Conservation (phyloP, 2,329 filamentous ascomycete species). For the Microdochium bolleyi region DNA sequence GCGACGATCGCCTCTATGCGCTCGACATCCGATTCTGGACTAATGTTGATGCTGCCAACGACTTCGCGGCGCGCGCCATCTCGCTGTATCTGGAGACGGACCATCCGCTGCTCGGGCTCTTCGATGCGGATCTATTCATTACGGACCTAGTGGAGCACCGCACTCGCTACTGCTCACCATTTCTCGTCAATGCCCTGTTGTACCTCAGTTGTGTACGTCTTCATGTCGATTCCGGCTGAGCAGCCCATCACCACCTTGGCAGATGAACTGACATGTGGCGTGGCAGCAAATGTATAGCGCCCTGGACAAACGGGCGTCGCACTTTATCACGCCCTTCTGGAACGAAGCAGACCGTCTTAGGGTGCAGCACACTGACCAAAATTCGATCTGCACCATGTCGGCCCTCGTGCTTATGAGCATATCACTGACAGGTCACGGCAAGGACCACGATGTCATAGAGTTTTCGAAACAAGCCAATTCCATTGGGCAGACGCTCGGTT, state of each 20-base stretch:
- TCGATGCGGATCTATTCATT: constrained; percentile 24
- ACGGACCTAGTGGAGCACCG: constrained; percentile 16
- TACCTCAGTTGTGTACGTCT: constrained; percentile 24
- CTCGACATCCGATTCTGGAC: constrained; percentile 26
- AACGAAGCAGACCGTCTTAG: constrained; percentile 17
- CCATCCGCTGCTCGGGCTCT: constrained; percentile 26
- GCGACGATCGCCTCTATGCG: constrained; percentile 17
- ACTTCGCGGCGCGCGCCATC: constrained; percentile 21
- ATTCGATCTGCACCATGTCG: constrained; percentile 19
- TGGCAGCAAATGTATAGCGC: constrained; percentile 27
- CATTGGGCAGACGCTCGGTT: constrained; percentile 19
- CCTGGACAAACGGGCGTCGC: constrained; percentile 13
- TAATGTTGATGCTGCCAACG: constrained; percentile 16
- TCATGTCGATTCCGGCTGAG: too few species aligned
- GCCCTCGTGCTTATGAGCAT: constrained; percentile 23
- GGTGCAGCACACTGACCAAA: constrained; percentile 7
- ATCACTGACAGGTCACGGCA: constrained; percentile 23
- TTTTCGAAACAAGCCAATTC: constrained; percentile 18
- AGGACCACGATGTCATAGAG: constrained; percentile 21
- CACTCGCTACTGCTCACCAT: constrained; percentile 19
- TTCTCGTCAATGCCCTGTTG: constrained; percentile 25
- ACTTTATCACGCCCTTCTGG: constrained; percentile 12
- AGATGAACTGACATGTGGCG: too few species aligned
- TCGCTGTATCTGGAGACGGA: constrained; percentile 28
- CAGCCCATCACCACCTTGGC: too few species aligned